Evolutionary conservation across 345 rosid species (phyloP).

Genomic region (Aegle marmelos): DNA sequence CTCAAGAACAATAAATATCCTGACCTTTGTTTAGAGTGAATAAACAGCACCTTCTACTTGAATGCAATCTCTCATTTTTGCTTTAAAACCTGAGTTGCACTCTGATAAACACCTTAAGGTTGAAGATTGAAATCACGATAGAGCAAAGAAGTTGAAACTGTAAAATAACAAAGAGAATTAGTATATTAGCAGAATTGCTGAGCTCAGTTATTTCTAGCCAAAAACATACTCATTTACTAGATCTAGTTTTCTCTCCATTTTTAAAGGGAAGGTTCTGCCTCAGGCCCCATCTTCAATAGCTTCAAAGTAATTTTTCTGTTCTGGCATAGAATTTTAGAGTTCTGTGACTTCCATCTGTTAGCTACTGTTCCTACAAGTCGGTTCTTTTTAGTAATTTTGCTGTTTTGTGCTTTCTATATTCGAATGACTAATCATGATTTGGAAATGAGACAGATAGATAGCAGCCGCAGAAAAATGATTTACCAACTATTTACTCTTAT

Average conservation of each 20-base stretch:
- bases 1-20: background rate
- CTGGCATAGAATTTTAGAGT: background rate
- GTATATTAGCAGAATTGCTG: background rate
- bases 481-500: too few relatives aligned
- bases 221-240: too few relatives aligned
- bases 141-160: background rate
- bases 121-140: background rate
- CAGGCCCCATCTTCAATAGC: background rate
- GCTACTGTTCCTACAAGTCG: background rate
- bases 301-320: background rate
- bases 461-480: too few relatives aligned
- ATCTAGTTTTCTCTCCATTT: background rate
- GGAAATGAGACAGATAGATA: too few relatives aligned
- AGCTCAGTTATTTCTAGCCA: too few relatives aligned
- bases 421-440: too few relatives aligned
- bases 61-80: slow-evolving; percentile 53
- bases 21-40: background rate
- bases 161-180: background rate
- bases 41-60: background rate
- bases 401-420: too few relatives aligned
- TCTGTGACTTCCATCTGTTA: too few relatives aligned
- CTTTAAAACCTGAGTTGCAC: slow-evolving; percentile 31
- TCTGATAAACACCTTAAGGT: background rate
- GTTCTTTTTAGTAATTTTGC: too few relatives aligned
- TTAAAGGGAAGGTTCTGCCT: background rate